A percentile compares a stretch with the other conserved stretches of the same genome.
phyloP scores from a whole-genome alignment of 148 eudicot genomes.

The Diospyros lotus region DNA sequence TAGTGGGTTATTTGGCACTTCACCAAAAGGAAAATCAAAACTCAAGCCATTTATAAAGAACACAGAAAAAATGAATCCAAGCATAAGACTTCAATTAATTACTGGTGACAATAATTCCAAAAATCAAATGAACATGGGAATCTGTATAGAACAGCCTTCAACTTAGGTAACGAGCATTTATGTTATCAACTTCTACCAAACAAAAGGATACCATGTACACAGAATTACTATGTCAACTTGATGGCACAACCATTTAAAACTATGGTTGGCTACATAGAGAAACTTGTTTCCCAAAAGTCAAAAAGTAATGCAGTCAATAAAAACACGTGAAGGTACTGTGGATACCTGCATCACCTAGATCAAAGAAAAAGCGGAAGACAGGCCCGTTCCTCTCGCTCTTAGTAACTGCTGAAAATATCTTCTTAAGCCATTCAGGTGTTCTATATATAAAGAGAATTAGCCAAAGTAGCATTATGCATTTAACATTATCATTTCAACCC shows the following conservation, averaged over 20 bases:
- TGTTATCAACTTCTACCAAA: no score
- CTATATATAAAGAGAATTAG: constrained; percentile 32
- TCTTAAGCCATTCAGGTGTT: constrained; percentile 87
- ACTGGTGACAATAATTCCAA: not conserved
- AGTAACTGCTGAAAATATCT: constrained; percentile 56
- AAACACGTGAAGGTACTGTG: not conserved
- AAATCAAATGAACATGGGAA: not conserved
- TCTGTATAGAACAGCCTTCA: not conserved
- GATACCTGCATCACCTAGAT: constrained; percentile 92
- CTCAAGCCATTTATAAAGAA: not conserved
- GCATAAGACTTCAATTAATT: not conserved
- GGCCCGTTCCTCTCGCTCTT: constrained; percentile 79
- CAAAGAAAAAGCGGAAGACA: constrained; percentile 94
- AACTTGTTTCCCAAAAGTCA: not conserved
- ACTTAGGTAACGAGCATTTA: no score
- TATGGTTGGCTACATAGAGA: not conserved
- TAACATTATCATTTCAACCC: not conserved
- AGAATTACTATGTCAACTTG: not conserved
- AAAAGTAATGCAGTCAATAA: not conserved
- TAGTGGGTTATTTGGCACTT: no score
- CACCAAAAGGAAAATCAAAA: no score
- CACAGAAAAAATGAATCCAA: not conserved
- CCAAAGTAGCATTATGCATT: not conserved
- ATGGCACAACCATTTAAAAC: not conserved
- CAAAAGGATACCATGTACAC: no score